Conservation (phyloP, 495 filamentous ascomycete genomes). For the Tuber indicum region DNA sequence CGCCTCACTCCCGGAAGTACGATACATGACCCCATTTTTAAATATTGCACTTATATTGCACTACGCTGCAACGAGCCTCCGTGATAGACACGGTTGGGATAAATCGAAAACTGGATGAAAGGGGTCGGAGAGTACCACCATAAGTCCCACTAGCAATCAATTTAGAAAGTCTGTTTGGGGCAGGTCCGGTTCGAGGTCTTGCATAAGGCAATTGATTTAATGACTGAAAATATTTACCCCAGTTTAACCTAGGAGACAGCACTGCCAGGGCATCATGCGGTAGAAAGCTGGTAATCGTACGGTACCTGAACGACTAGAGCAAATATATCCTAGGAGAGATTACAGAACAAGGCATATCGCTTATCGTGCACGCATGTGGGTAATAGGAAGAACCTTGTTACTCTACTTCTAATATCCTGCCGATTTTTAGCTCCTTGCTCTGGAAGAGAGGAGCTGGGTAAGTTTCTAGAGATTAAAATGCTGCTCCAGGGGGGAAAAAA, state of each 20-base stretch:
- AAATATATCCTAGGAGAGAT: neutral
- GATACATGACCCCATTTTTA: neutral
- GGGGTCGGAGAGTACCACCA: neutral
- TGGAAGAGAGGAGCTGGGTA: neutral
- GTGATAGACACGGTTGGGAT: neutral
- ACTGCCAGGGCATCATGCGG: too few relatives aligned
- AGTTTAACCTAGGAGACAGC: neutral
- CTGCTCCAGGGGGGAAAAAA: neutral
- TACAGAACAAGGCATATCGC: neutral
- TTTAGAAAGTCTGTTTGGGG: neutral
- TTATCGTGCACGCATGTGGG: neutral
- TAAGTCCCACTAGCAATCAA: neutral
- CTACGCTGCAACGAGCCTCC: neutral
- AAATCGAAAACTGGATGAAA: neutral
- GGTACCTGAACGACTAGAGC: neutral
- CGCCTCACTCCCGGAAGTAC: neutral
- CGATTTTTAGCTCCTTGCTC: neutral
- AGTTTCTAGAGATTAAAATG: neutral
- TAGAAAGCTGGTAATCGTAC: neutral
- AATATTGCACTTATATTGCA: neutral
- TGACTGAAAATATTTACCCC: neutral
- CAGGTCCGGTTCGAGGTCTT: neutral
- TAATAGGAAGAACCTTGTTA: neutral
- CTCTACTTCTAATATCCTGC: neutral
- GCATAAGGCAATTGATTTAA: neutral